phyloP scores from a whole-genome alignment of 768 basidiomycete species.

The Tephrocybe sp. region DNA sequence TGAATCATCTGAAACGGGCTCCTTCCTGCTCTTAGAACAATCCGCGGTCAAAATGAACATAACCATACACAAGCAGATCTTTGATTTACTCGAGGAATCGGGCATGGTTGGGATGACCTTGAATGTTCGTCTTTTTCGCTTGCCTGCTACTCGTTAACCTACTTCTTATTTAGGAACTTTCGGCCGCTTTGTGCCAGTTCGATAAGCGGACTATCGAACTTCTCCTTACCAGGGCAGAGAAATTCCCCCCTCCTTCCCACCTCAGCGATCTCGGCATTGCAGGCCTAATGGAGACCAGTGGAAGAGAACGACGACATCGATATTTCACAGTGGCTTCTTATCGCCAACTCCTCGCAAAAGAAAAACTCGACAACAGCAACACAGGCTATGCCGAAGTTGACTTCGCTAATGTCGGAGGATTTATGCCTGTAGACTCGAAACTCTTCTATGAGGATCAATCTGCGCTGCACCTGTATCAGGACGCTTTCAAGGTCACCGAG shows the following conservation, averaged over 20 bases:
- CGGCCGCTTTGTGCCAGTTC: constrained; percentile 61
- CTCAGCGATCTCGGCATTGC: constrained; percentile 70
- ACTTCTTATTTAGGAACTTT: constrained; percentile 53
- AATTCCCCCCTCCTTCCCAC: constrained; percentile 64
- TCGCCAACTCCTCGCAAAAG: constrained; percentile 56
- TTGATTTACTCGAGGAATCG: constrained; percentile 69
- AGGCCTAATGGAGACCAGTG: constrained; percentile 76
- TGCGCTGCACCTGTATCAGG: constrained; percentile 46
- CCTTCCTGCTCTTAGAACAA: constrained; percentile 18
- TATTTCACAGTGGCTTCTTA: constrained; percentile 80
- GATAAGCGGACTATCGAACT: constrained; percentile 84
- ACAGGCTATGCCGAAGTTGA: constrained; percentile 47
- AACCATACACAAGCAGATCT: constrained; percentile 77
- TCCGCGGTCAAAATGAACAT: constrained; percentile 55
- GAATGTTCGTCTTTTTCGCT: constrained; percentile 43
- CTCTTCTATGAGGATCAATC: constrained; percentile 55
- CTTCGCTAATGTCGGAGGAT: constrained; percentile 53
- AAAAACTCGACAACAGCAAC: constrained; percentile 58
- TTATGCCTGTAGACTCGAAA: constrained; percentile 39
- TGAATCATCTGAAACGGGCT: not conserved
- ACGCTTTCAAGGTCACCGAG: constrained; percentile 43
- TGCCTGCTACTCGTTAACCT: not conserved
- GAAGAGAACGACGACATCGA: constrained; percentile 84
- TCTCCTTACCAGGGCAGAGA: constrained; percentile 70
- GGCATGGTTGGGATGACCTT: constrained; percentile 72